Base-by-base conservation (phyloP, 768 basidiomycete species). In the Tulasnella sp. region DNA sequence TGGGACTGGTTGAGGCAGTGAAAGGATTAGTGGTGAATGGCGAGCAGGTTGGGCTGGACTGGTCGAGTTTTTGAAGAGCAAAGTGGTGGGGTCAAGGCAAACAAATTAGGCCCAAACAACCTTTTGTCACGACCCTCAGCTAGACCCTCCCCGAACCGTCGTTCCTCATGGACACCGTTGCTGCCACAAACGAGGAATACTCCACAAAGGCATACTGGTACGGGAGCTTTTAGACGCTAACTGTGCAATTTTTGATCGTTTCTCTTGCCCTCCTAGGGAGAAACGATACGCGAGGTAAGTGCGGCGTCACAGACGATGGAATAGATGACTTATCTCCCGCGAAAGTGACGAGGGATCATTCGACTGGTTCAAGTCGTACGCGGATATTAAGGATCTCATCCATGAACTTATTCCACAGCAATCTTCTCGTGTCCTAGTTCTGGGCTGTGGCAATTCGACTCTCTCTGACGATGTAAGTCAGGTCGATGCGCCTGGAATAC, bases 321-420 rank as follows among this genome's bases (percentile, higher is more conserved):
- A 34, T 39, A 22, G 36, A 69, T 77, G 25, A 54, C 37, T 31
- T n/a, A n/a, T 7, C 22, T 22, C 34, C 37, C 17, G 7, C 49
- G 75, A n/a, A 79, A 92, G 91, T 5, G 84, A 86, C 22, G 88
- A 88, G n/a, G 83, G 83, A 4, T 84, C 87, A 7, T 94, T 92
- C 78, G 93, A 95, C 83, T 95, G 93, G 93, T 94, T 94, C 85
- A 94, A 93, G 81, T 89, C 89, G 11, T 95, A 94, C 79, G 81
- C 82, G 1, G 93, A 95, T 76, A 84, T 95, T n/a, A 86, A 89
- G 8, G 82, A 86, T 69, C 82, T 90, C 25, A 82, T 95, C 25
- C 86, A 86, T 52, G 86, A 86, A 40, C 83, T 91, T 39, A 86
- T 95, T 29, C 92, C 91, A 0, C 83, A 88, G 78, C 91, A 86